These are phyloP conservation scores for Aureobasidium uvarum DNA, from an alignment of 2,329 filamentous ascomycete genomes.

Conservation along the genomic window DNA sequence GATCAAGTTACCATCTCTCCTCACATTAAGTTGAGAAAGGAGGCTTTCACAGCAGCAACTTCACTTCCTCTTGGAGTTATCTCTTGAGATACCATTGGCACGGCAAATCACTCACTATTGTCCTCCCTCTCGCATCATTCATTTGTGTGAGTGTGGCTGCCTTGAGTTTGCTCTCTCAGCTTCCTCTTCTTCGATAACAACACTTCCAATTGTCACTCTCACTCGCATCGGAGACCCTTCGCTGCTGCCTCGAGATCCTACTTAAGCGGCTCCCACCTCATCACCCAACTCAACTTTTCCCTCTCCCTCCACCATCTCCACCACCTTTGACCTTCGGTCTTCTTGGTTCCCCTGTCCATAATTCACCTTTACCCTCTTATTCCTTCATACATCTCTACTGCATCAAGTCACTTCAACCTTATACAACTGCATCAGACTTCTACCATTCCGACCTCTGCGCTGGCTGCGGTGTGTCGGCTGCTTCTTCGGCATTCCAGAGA, in stretches of 20 bases:
- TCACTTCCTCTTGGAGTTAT: neutral
- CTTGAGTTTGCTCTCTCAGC: neutral
- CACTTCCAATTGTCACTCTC: neutral
- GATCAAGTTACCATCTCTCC: no score
- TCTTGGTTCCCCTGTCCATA: neutral
- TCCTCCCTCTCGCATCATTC: neutral
- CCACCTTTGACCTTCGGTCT: neutral
- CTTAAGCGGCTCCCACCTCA: neutral
- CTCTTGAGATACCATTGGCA: neutral
- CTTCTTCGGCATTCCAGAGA: neutral
- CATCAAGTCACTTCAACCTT: neutral
- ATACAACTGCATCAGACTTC: neutral
- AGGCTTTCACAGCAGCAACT: neutral
- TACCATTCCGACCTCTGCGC: neutral
- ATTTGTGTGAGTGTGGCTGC: neutral
- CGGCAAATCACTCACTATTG: neutral
- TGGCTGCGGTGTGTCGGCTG: neutral
- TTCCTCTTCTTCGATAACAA: neutral
- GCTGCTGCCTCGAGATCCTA: neutral
- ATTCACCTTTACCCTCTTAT: neutral
- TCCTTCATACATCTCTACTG: neutral
- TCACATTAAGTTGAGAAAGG: neutral
- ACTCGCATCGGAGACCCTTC: neutral
- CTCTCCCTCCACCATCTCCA: neutral
- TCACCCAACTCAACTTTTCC: neutral